These are phyloP conservation scores for Leishmania major DNA, from an alignment of 208 protist species.

Conservation along the genomic window DNA sequence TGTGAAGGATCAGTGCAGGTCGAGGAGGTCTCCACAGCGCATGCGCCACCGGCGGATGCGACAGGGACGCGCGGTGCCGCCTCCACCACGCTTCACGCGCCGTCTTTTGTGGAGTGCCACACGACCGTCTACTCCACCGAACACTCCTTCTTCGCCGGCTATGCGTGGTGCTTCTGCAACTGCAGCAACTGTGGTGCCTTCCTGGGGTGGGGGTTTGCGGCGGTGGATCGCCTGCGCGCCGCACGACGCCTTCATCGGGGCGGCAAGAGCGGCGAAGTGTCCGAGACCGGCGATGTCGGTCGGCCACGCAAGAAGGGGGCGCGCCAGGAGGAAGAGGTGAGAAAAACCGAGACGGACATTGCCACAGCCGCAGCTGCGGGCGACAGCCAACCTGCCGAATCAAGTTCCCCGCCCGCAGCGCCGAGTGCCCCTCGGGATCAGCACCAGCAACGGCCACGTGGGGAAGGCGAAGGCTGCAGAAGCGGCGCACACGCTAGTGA, in stretches of 20 bases:
- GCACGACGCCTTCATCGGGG: not conserved
- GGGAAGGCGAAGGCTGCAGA: too few relatives aligned
- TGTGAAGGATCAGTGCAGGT: not conserved
- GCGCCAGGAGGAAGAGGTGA: not conserved
- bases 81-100: not conserved
- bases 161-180: conserved; percentile 65
- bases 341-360: not conserved
- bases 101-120: conserved; percentile 29
- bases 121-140: conserved; percentile 51
- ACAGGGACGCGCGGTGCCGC: not conserved
- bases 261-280: not conserved
- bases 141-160: conserved; percentile 82
- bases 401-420: not conserved
- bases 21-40: not conserved
- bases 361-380: not conserved
- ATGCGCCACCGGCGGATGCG: not conserved
- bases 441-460: not conserved
- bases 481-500: not conserved
- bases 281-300: not conserved
- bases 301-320: not conserved
- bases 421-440: not conserved
- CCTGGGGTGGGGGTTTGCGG: conserved; percentile 80
- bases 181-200: conserved; percentile 69
- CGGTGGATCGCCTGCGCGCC: conserved; percentile 17
- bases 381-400: not conserved